These are phyloP conservation scores for Ganoderma multipileum DNA, from an alignment of 1,284 basidiomycete species.

Conservation along the genomic window DNA sequence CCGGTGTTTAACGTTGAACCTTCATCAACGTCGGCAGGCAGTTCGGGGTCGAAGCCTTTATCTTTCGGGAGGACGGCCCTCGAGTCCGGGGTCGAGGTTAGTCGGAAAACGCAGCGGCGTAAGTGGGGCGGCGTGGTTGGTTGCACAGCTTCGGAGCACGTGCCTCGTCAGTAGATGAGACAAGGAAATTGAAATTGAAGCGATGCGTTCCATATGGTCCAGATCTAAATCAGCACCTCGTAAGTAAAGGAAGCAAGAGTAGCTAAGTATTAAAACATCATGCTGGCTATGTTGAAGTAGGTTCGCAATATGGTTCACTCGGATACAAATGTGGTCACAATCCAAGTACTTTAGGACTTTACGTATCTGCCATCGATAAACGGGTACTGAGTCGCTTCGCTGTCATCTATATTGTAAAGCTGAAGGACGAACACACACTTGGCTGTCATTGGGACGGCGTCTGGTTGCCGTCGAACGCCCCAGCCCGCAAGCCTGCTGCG, in stretches of 20 bases:
- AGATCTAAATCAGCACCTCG: not conserved
- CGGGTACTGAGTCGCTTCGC: not conserved
- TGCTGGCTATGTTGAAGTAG: too few relatives aligned
- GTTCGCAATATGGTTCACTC: too few relatives aligned
- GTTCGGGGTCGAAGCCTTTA: not conserved
- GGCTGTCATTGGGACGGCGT: not conserved
- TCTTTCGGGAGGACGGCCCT: not conserved
- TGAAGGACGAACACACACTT: not conserved
- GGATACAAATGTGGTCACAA: too few relatives aligned
- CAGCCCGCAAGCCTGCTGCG: not conserved
- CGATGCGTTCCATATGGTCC: not conserved
- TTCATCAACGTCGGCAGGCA: too few relatives aligned
- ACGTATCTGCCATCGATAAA: not conserved
- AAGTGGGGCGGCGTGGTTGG: not conserved
- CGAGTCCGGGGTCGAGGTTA: not conserved
- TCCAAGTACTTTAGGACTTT: too few relatives aligned
- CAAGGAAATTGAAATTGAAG: slow-evolving; percentile 2
- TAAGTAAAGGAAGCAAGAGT: too few relatives aligned
- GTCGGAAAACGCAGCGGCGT: not conserved
- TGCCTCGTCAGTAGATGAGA: not conserved
- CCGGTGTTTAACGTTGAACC: not conserved
- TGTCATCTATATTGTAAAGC: not conserved
- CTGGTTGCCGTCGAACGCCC: not conserved
- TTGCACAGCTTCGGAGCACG: not conserved
- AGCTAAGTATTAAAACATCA: too few relatives aligned